phyloP scores from a whole-genome alignment of 495 filamentous ascomycete species.

The Penicillium desertorum region DNA sequence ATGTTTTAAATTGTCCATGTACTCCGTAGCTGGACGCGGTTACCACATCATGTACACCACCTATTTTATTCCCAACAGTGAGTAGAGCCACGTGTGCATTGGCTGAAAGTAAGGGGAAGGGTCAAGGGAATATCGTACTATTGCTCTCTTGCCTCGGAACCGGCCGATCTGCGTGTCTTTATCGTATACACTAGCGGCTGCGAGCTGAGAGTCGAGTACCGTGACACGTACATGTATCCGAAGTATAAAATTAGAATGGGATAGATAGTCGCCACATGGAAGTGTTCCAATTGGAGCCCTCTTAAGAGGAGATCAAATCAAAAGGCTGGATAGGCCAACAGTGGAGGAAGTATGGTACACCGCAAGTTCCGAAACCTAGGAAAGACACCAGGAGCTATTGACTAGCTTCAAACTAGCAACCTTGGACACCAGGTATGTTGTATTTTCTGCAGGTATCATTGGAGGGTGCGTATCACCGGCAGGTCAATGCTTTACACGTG shows the following conservation, averaged over 20 bases:
- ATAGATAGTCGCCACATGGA: not conserved
- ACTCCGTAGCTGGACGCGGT: too few species aligned
- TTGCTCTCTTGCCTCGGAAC: not conserved
- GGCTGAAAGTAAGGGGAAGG: not conserved
- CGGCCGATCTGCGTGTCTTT: not conserved
- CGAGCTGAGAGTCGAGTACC: not conserved
- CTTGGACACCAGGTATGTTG: too few species aligned
- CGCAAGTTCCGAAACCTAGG: not conserved
- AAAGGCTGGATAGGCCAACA: not conserved
- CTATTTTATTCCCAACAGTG: too few species aligned
- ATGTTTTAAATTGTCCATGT: too few species aligned
- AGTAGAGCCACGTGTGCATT: too few species aligned
- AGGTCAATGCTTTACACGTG: slow-evolving; percentile 6
- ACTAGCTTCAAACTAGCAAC: not conserved
- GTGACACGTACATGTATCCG: not conserved
- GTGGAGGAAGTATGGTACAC: not conserved
- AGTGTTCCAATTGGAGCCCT: not conserved
- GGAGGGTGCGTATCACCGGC: not conserved
- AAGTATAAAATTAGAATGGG: not conserved
- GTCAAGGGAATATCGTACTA: not conserved
- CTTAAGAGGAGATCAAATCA: not conserved
- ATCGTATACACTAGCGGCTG: too few species aligned
- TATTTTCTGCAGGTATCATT: not conserved
- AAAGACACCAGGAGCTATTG: not conserved
- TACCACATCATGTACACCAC: not conserved